Conservation (phyloP, 106 monocot species). For the Narthecium ossifragum region DNA sequence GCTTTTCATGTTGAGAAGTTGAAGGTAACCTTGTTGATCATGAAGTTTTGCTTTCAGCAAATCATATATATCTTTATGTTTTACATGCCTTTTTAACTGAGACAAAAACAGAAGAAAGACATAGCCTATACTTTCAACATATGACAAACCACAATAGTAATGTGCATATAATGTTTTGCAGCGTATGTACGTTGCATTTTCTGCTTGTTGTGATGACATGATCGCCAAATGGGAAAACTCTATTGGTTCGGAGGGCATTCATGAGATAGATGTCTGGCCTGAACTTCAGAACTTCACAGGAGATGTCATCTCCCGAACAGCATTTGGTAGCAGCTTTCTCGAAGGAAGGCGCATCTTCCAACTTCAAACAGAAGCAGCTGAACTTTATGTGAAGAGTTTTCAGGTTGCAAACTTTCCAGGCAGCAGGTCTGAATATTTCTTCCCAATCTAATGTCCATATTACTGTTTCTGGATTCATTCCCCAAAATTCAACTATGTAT, state of each 20-base stretch:
- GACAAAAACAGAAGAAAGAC: too few relatives aligned
- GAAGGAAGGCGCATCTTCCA: slow-evolving; percentile 44
- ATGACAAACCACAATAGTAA: too few relatives aligned
- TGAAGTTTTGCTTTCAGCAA: not conserved
- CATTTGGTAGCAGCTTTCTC: slow-evolving; percentile 40
- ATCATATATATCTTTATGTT: not conserved
- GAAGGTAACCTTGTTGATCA: slow-evolving; percentile 32
- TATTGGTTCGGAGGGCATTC: slow-evolving; percentile 8
- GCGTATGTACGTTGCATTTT: slow-evolving; percentile 57
- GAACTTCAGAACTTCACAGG: slow-evolving; percentile 34
- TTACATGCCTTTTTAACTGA: too few relatives aligned
- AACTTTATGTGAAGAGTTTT: slow-evolving; percentile 4
- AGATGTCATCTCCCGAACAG: slow-evolving; percentile 39
- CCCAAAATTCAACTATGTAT: not conserved
- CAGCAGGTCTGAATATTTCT: slow-evolving; percentile 16
- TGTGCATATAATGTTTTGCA: too few relatives aligned
- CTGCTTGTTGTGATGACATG: slow-evolving; percentile 33
- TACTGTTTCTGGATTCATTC: not conserved
- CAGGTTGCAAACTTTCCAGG: slow-evolving; percentile 22
- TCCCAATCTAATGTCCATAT: not conserved
- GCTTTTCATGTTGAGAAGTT: slow-evolving; percentile 77
- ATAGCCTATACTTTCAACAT: not conserved
- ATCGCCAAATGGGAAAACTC: slow-evolving; percentile 33
- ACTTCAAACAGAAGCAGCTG: slow-evolving; percentile 29
- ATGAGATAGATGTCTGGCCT: slow-evolving; percentile 42